Percentiles rank a stretch among this genome's conserved stretches.
These are phyloP conservation scores for Paraphoma chrysanthemicola DNA, from an alignment of 2,329 filamentous ascomycete species.

Conservation along the genomic window DNA sequence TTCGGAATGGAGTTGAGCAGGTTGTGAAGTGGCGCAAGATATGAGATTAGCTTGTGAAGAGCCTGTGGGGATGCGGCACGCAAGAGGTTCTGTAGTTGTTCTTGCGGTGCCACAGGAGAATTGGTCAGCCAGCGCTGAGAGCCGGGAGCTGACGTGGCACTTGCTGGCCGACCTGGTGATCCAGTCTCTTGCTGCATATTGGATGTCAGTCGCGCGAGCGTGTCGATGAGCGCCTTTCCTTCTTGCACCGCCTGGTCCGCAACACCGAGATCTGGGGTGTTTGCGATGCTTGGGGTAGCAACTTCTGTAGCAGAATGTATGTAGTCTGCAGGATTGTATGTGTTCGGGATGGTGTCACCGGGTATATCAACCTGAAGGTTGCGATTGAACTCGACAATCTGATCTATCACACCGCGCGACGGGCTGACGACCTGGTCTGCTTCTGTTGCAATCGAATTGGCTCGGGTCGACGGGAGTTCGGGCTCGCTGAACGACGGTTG, in stretches of 20 bases:
- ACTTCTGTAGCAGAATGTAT: constrained; percentile 56
- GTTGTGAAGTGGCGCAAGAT: constrained; percentile 45
- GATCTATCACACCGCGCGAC: constrained; percentile 29
- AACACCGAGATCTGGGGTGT: constrained; percentile 49
- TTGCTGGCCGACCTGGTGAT: constrained; percentile 21
- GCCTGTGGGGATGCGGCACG: constrained; percentile 40
- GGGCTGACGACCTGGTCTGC: constrained; percentile 19
- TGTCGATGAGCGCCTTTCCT: constrained; percentile 43
- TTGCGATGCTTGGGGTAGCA: constrained; percentile 53
- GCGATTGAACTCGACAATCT: constrained; percentile 38
- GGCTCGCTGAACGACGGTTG: constrained; percentile 24
- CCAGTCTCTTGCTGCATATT: constrained; percentile 22
- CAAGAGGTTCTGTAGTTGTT: constrained; percentile 40
- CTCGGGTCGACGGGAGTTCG: constrained; percentile 19
- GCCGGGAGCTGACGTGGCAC: constrained; percentile 22
- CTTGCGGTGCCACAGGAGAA: constrained; percentile 34
- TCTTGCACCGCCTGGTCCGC: constrained; percentile 46
- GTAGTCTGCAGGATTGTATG: constrained; percentile 49
- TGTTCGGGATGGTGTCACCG: constrained; percentile 46
- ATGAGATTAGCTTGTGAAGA: constrained; percentile 44
- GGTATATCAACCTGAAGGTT: constrained; percentile 39
- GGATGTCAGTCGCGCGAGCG: constrained; percentile 33
- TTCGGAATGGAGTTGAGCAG: constrained; percentile 48
- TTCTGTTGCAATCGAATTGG: constrained; percentile 27
- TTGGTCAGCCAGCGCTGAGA: constrained; percentile 32